Conservation (phyloP, 331 rosid species). For the Phaseolus coccineus region DNA sequence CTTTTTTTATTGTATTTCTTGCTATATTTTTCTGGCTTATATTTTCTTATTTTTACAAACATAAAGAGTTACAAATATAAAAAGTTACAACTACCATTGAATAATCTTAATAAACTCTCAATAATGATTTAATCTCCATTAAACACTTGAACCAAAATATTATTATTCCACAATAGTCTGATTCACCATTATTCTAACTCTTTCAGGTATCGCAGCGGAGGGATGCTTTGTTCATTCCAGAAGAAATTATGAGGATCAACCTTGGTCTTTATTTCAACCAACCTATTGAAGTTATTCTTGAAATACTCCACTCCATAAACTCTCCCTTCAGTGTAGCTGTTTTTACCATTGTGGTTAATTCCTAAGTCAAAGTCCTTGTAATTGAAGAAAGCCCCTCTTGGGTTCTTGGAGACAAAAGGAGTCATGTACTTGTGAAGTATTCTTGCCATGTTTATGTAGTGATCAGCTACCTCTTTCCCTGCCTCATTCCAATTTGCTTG, state of each 20-base stretch:
- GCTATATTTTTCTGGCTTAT: no score
- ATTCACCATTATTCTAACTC: neutral
- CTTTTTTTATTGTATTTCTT: no score
- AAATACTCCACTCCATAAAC: slow-evolving; percentile 52
- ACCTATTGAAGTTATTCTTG: slow-evolving; percentile 45
- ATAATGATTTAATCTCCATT: no score
- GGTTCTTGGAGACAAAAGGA: slow-evolving; percentile 51
- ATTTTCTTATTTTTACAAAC: no score
- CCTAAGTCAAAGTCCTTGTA: slow-evolving; percentile 59
- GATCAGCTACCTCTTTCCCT: slow-evolving; percentile 43
- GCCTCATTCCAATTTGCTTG: slow-evolving; percentile 48
- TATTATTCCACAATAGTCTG: no score
- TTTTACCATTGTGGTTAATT: slow-evolving; percentile 47
- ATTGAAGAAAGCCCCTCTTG: slow-evolving; percentile 51
- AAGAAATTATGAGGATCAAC: slow-evolving; percentile 56
- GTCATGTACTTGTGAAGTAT: slow-evolving; percentile 50
- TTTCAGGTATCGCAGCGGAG: slow-evolving; percentile 17
- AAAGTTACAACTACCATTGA: no score
- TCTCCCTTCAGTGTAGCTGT: slow-evolving; percentile 44
- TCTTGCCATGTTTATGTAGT: slow-evolving; percentile 37
- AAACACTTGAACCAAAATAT: no score
- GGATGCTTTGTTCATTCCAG: slow-evolving; percentile 55
- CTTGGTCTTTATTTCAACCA: slow-evolving; percentile 47
- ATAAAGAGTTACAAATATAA: no score
- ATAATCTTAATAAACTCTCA: no score